phyloP scores from a whole-genome alignment of 2,329 filamentous ascomycete genomes.

The Exophiala xenobiotica region DNA sequence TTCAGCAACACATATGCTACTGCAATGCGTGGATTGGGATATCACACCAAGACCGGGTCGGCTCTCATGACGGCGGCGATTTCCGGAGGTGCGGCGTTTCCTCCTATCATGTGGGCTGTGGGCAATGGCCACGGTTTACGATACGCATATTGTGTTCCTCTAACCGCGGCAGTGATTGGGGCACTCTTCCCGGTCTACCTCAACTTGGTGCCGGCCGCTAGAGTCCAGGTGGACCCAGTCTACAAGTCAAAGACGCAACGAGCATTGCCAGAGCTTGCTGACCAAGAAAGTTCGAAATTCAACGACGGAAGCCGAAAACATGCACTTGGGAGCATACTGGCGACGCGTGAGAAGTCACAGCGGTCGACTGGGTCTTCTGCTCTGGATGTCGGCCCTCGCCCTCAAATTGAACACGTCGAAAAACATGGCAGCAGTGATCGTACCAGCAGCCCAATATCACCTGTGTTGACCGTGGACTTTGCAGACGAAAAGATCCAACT shows the following conservation, averaged over 20 bases:
- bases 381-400: no score
- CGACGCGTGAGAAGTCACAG: constrained; percentile 18
- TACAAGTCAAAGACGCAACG: constrained; percentile 30
- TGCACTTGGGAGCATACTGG: constrained; percentile 21
- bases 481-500: constrained; percentile 1
- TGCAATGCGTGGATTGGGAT: constrained; percentile 57
- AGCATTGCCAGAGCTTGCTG: not conserved
- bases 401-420: constrained; percentile 23
- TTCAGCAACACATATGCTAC: constrained; percentile 62
- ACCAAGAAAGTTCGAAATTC: not conserved
- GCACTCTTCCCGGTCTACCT: constrained; percentile 56
- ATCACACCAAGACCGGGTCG: constrained; percentile 57
- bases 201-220: constrained; percentile 48
- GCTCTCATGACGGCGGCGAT: constrained; percentile 56
- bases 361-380: no score
- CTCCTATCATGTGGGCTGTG: constrained; percentile 53
- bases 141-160: constrained; percentile 54
- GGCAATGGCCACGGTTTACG: constrained; percentile 40
- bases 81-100: constrained; percentile 54
- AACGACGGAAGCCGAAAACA: constrained; percentile 9
- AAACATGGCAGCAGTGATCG: constrained; percentile 5
- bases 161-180: constrained; percentile 53
- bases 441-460: not conserved
- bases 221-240: constrained; percentile 53
- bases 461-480: constrained; percentile 13